Percentiles rank a stretch among this genome's conserved stretches.
phyloP scores from a whole-genome alignment of 1,284 basidiomycete species.

The Ustilago tritici region DNA sequence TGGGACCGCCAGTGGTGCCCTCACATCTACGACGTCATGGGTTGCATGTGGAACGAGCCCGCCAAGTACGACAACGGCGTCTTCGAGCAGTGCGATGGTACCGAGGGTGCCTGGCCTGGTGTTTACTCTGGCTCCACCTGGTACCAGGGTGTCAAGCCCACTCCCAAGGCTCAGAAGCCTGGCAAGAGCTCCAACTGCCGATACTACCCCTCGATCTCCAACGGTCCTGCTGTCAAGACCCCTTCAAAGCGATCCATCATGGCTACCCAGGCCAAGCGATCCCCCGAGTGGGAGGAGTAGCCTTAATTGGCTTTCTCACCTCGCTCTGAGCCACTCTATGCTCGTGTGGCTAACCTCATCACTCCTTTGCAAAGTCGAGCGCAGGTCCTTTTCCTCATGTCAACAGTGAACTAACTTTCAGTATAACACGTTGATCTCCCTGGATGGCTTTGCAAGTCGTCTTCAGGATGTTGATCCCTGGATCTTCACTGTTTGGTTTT shows the following conservation, averaged over 20 bases:
- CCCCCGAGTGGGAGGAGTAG: slow-evolving; percentile 53
- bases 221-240: slow-evolving; percentile 52
- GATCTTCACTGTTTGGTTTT: slow-evolving; percentile 6
- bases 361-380: slow-evolving; percentile 46
- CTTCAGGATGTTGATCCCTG: slow-evolving; percentile 34
- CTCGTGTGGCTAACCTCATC: slow-evolving; percentile 18
- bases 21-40: slow-evolving; percentile 67
- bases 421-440: slow-evolving; percentile 26
- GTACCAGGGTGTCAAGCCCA: slow-evolving; percentile 59
- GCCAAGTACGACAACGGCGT: slow-evolving; percentile 58
- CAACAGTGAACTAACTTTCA: slow-evolving; percentile 15
- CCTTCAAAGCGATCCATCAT: slow-evolving; percentile 54
- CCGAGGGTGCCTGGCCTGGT: slow-evolving; percentile 61
- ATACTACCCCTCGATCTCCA: slow-evolving; percentile 57
- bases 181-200: slow-evolving; percentile 57
- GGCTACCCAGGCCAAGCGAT: slow-evolving; percentile 52
- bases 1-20: slow-evolving; percentile 63
- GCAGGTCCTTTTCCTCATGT: slow-evolving; percentile 27
- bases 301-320: slow-evolving; percentile 15
- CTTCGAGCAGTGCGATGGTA: slow-evolving; percentile 65
- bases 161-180: slow-evolving; percentile 49
- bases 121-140: slow-evolving; percentile 63
- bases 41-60: slow-evolving; percentile 64
- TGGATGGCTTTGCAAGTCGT: slow-evolving; percentile 11
- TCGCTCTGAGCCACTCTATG: slow-evolving; percentile 9